phyloP scores from a whole-genome alignment of 805 yeast species.

The Pichia paraexigua region DNA sequence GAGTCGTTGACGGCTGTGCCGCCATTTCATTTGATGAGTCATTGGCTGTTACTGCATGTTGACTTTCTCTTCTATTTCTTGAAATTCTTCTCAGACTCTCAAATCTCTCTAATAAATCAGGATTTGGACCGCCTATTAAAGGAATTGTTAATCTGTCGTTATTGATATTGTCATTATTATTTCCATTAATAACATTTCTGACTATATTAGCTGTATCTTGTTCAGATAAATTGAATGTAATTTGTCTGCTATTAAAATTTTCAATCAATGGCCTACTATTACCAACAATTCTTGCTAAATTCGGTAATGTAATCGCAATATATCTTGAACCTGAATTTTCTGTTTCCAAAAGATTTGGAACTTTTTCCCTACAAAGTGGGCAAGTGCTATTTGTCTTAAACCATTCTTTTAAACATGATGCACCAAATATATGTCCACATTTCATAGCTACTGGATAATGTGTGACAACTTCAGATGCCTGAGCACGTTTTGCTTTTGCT shows the following conservation, averaged over 20 bases:
- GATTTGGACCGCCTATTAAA: neutral
- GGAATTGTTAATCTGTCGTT: neutral
- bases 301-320: conserved; percentile 31
- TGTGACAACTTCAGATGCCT: conserved; percentile 21
- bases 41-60: neutral
- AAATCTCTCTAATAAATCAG: neutral
- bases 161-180: neutral
- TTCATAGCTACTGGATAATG: conserved; percentile 74
- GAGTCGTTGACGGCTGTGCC: neutral
- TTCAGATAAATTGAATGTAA: conserved; percentile 27
- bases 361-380: conserved; percentile 71
- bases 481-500: conserved; percentile 8
- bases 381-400: conserved; percentile 64
- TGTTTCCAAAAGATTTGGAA: conserved; percentile 29
- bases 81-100: neutral
- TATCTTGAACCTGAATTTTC: conserved; percentile 6
- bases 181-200: neutral
- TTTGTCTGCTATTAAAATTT: conserved; percentile 24
- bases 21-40: neutral
- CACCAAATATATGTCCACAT: conserved; percentile 83
- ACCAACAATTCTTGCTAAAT: conserved; percentile 28
- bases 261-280: conserved; percentile 25
- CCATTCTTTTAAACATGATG: conserved; percentile 82
- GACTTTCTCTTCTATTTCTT: neutral
- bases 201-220: conserved; percentile 11